phyloP scores from a whole-genome alignment of 768 basidiomycete species.

The Leccinum longicurvipes region DNA sequence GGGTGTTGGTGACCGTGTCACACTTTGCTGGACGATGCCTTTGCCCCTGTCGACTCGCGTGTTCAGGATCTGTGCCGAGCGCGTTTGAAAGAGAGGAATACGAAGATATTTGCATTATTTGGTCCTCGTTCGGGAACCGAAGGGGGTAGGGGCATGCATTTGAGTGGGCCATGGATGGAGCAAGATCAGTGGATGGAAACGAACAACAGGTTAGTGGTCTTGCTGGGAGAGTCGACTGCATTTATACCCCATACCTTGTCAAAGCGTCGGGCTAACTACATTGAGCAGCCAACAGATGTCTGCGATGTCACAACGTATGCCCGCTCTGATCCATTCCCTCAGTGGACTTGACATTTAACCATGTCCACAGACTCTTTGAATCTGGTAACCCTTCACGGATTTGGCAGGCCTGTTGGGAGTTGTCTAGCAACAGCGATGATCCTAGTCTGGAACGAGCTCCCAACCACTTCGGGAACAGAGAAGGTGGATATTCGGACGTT shows the following conservation, averaged over 20 bases:
- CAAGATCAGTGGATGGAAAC: neutral
- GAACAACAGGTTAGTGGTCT: neutral
- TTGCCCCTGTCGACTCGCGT: slow-evolving; percentile 6
- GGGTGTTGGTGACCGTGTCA: slow-evolving; percentile 7
- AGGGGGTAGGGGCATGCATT: slow-evolving; percentile 15
- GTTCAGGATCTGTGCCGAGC: slow-evolving; percentile 14
- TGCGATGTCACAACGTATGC: neutral
- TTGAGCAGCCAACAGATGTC: neutral
- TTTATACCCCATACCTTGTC: slow-evolving; percentile 21
- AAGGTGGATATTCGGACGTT: neutral
- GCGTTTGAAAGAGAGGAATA: slow-evolving; percentile 26
- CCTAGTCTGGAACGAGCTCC: neutral
- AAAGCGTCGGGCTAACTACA: slow-evolving; percentile 12
- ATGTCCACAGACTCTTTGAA: slow-evolving; percentile 10
- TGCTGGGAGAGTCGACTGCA: slow-evolving; percentile 1
- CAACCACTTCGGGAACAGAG: neutral
- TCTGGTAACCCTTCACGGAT: neutral
- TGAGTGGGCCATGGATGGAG: slow-evolving; percentile 17
- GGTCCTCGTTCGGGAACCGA: slow-evolving; percentile 19
- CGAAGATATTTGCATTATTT: slow-evolving; percentile 15
- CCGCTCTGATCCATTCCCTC: neutral
- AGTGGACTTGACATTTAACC: neutral
- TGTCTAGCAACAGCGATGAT: slow-evolving; percentile 3
- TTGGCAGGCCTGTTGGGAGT: neutral
- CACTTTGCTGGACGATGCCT: neutral